A percentile compares a stretch with the other conserved stretches of the same genome.
These are phyloP conservation scores for Teunomyces kruisii DNA, from an alignment of 805 yeast species.

Conservation along the genomic window DNA sequence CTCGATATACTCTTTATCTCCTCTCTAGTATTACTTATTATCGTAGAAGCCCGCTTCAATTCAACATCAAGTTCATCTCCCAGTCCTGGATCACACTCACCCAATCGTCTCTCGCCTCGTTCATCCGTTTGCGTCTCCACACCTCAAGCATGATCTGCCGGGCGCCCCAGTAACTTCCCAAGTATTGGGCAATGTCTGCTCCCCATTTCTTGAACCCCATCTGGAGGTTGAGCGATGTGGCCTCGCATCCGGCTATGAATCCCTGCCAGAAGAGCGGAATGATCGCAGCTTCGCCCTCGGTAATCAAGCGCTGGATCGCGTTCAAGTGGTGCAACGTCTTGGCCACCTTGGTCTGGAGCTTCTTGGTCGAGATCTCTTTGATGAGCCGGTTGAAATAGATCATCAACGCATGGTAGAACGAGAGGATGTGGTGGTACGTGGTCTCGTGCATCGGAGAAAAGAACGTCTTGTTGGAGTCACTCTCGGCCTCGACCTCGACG, in stretches of 20 bases:
- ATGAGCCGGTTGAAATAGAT: slow-evolving; percentile 72
- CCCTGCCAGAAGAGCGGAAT: slow-evolving; percentile 89
- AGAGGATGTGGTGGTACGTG: slow-evolving; percentile 74
- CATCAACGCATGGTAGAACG: slow-evolving; percentile 70
- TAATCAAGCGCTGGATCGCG: slow-evolving; percentile 57
- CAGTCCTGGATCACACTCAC: slow-evolving; percentile 75
- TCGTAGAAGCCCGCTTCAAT: slow-evolving; percentile 25
- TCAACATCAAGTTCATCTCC: slow-evolving; percentile 81
- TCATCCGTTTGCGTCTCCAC: slow-evolving; percentile 69
- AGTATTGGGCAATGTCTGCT: slow-evolving; percentile 51
- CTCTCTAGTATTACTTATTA: too few species aligned
- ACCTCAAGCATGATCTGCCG: slow-evolving; percentile 83
- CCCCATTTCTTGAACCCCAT: slow-evolving; percentile 73
- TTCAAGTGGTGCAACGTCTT: slow-evolving; percentile 64
- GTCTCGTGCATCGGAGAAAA: slow-evolving; percentile 64
- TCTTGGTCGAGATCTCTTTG: slow-evolving; percentile 51
- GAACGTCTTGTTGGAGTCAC: slow-evolving; percentile 28
- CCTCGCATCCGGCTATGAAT: slow-evolving; percentile 83
- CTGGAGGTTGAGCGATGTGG: slow-evolving; percentile 57
- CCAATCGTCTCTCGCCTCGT: slow-evolving; percentile 68
- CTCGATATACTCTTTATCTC: background rate
- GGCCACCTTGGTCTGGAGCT: slow-evolving; percentile 61
- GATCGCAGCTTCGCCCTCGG: slow-evolving; percentile 54
- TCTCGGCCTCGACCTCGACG: slow-evolving; percentile 11
- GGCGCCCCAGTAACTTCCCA: slow-evolving; percentile 84